These are phyloP conservation scores for Pythium periplocum DNA, from an alignment of 352 stramenopile genomes.

Conservation along the genomic window DNA sequence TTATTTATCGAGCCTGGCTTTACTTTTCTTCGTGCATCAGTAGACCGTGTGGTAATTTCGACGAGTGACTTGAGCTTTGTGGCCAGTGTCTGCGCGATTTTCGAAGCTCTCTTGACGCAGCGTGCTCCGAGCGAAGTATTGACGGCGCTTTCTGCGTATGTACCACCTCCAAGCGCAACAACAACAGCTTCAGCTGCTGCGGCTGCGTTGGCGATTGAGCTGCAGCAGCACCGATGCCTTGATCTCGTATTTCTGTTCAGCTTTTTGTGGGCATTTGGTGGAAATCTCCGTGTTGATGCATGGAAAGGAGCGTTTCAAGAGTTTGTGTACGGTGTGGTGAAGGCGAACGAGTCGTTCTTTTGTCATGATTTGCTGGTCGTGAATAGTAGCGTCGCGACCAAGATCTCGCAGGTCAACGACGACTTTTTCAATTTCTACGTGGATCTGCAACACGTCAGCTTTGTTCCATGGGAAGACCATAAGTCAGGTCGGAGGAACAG, in stretches of 20 bases:
- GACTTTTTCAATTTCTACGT: slow-evolving; percentile 70
- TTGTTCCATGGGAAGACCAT: slow-evolving; percentile 46
- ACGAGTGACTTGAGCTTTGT: slow-evolving; percentile 52
- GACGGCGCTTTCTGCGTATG: slow-evolving; percentile 1
- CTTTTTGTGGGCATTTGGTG: slow-evolving; percentile 69
- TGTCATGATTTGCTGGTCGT: slow-evolving; percentile 44
- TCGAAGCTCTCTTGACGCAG: slow-evolving; percentile 42
- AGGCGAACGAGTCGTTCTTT: slow-evolving; percentile 41
- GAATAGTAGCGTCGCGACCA: slow-evolving; percentile 45
- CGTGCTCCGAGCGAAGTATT: slow-evolving; percentile 39
- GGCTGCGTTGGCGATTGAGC: slow-evolving; percentile 25
- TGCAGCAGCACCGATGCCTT: slow-evolving; percentile 44
- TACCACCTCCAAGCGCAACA: slow-evolving; percentile 8
- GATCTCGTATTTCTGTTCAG: slow-evolving; percentile 69
- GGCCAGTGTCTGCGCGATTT: slow-evolving; percentile 48
- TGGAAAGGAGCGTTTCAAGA: slow-evolving; percentile 40
- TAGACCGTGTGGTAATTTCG: slow-evolving; percentile 30
- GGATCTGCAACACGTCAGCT: slow-evolving; percentile 56
- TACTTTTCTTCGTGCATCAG: slow-evolving; percentile 29
- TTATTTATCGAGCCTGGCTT: slow-evolving; percentile 53
- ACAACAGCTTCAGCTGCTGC: slow-evolving; percentile 17
- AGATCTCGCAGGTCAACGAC: slow-evolving; percentile 37
- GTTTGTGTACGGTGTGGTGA: slow-evolving; percentile 38
- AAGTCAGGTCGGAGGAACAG: not conserved
- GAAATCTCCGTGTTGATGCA: slow-evolving; percentile 36